Evolutionary conservation across 345 rosid species (phyloP), one percentile per base, ranked within the genome.

Genomic region (Salix exigua): DNA sequence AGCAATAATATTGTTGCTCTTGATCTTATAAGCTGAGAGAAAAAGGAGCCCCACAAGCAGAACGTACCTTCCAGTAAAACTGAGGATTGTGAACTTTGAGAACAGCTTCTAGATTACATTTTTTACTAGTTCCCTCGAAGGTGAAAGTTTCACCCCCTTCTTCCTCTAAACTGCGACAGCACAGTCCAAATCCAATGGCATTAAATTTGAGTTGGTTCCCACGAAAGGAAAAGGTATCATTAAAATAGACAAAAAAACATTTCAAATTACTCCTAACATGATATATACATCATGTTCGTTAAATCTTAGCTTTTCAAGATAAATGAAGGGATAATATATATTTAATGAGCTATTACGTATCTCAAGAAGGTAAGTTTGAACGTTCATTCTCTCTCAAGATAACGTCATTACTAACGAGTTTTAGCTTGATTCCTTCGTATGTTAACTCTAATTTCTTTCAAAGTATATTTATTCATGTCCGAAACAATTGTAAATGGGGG

Each of bases 61-160:
- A 5, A 31, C 10, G 9, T 51, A 91, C 97, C 97, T 94, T 94
- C 93, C 97, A 92, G 84, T 94, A 92, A 86, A 94, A 92, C 67
- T 86, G 91, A 28, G 95, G 92, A 84, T 74, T 86, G 81, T 90
- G 92, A 76, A 94, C 81, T 76, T 80, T 87, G 75, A 94, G 74
- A 64, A 79, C 82, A 79, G 83, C 76, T 80, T 85, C 85, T 37
- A 85, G 77, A 48, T 84, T 71, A 82, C 88, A 91, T 35, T 80
- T 81, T 73, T 77, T 50, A 37, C 66, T 44, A 14, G 83, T 75
- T 76, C 91, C 97, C 25, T 85, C 86, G 21, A 92, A 91, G 12
- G 86, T 86, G 74, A 86, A 90, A 78, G 82, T 84, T 17, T 91
- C 87, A 73, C 97, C 97, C 64, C 95, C 97, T 82, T 88, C 94